Base-by-base conservation (phyloP, 768 basidiomycete genomes). In the Lyophyllum shimeji region DNA sequence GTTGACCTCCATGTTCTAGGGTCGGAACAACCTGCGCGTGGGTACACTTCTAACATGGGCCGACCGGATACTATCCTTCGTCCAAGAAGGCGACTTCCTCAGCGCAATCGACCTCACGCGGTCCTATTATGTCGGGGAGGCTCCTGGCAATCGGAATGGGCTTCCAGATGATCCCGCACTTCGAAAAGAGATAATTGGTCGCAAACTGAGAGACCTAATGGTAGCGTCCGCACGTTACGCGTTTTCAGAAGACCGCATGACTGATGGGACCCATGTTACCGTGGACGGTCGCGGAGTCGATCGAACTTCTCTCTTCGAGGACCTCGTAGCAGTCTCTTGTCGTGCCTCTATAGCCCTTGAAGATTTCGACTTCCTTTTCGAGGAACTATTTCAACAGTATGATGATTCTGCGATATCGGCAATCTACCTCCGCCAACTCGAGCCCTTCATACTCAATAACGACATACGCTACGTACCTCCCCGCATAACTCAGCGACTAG, bases 181-280 rank as follows among this genome's bases (percentile, higher is more conserved):
- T 42, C 81, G 89, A 21, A 81, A 80, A 61, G 70, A 71, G 24
- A 74, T 92, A 29, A 84, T 97, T 39, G 90, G 89, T 1, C 78
- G 82, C 50, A 89, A 90, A 64, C 78, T 98, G 56, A 80, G 79
- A 33, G 90, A 89, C 55, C 78, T 99, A 27, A 90, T 99, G 87
- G 73, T 76, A 11, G 94, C 97, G 2, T 97, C 97, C 1, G 78
- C 89, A 40, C 83, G 79, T 18, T 98, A 95, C 69, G 86, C 90
- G 1, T 99, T 99, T 70, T 95, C 96, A 1, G 93, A 97, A 64
- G 94, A 98, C 13, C 87, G 97, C 23, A 87, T 98, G 84, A 86
- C 80, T 21, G 97, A 98, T 68, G 82, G 80, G 39, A 96, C 95
- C 1, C 95, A 98, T 71, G 67, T 74, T 50, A 89, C 85, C 13